Evolutionary conservation across 345 rosid genomes (phyloP), one percentile per base, ranked within the genome.

Genomic region (Firmiana major): DNA sequence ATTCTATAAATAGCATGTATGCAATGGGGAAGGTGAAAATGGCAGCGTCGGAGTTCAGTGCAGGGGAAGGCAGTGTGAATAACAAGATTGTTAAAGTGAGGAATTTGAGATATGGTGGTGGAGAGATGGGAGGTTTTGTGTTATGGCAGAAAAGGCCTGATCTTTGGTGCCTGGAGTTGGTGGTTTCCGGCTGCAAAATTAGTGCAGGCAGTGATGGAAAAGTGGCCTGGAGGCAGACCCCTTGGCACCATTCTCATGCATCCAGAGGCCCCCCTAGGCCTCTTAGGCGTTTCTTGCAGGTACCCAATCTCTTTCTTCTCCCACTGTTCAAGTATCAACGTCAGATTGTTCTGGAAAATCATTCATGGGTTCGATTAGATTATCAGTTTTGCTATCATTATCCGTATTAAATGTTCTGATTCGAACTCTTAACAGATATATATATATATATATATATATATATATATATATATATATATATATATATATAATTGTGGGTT

Each of bases 1-100:
- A 82, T 76, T 70, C 91, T 0, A 78, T 90, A 12, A 86, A 89
- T 51, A 96, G 99, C 58, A 92, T 92, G 97, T 96, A 85, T 17
- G 99, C 97, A 2, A 88, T 92, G 88, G 99, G 99, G 68, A 93
- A 96, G 83, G 99, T 96, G 87, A 91, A 81, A 85, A 92, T 96
- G 98, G 90, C 83, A 0, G 93, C 93, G 3, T 89, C 98, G 1
- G 98, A 91, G 78, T 89, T 92, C 17, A 85, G 90, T 62, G 78
- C 89, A 7, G 92, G 97, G 9, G 97, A 92, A 77, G 94, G 88
- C 63, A 84, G 79, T 45, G 62, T 80, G 64, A 86, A 82, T 71
- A 77, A 68, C 66, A 87, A 85, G 80, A 79, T 81, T 62, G 74
- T 84, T 64, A 92, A 85, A 70, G 76, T 82, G 74, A 89, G 81